These are phyloP conservation scores for Corchorus capsularis DNA, from an alignment of 345 rosid species.

Conservation along the genomic window DNA sequence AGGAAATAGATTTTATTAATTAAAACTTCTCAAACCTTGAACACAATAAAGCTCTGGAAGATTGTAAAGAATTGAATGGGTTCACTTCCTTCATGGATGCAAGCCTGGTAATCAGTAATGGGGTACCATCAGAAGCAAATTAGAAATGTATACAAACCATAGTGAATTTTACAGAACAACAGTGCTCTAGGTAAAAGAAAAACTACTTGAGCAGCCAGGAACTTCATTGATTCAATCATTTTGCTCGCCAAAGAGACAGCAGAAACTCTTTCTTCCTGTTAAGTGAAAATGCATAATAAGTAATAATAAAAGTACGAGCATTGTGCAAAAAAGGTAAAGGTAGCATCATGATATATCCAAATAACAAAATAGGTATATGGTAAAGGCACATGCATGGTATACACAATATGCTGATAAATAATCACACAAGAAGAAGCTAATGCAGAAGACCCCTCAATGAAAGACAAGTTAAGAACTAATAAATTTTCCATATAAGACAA, in stretches of 20 bases:
- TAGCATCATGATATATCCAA: not conserved
- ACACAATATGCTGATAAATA: not conserved
- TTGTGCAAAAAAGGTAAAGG: not conserved
- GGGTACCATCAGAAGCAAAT: slow-evolving; percentile 28
- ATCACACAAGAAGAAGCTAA: not conserved
- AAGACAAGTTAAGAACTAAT: not conserved
- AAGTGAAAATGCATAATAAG: not conserved
- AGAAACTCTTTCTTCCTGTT: slow-evolving; percentile 84
- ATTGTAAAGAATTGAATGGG: slow-evolving; percentile 86
- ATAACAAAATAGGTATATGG: not conserved
- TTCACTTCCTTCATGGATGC: slow-evolving; percentile 89
- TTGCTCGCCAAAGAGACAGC: slow-evolving; percentile 74
- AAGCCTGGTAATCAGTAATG: slow-evolving; percentile 54
- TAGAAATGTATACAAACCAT: slow-evolving; percentile 7
- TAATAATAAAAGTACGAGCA: slow-evolving; percentile 3
- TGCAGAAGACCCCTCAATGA: not conserved
- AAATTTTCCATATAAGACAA: not conserved
- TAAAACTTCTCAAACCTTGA: slow-evolving; percentile 66
- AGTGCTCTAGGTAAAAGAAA: slow-evolving; percentile 24
- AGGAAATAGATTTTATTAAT: slow-evolving; percentile 17
- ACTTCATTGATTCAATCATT: slow-evolving; percentile 92
- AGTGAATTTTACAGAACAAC: slow-evolving; percentile 3
- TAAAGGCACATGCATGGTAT: not conserved
- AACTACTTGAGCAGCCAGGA: slow-evolving; percentile 75
- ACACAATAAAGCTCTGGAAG: slow-evolving; percentile 84